Percentiles rank a stretch among this genome's conserved stretches.
phyloP scores from a whole-genome alignment of 2,329 filamentous ascomycete species.

The Fusarium sp. region DNA sequence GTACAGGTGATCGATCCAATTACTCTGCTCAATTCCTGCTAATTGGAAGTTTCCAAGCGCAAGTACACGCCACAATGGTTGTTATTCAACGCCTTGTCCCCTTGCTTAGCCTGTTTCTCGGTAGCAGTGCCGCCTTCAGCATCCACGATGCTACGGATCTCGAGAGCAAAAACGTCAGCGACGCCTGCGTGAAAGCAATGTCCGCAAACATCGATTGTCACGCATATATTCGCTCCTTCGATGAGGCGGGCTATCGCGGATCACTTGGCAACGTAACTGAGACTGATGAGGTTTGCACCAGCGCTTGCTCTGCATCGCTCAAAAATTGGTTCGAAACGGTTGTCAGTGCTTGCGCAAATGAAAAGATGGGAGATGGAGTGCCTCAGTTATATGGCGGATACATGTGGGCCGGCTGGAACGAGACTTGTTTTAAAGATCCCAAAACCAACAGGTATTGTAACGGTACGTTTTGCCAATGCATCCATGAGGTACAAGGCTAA shows the following conservation, averaged over 20 bases:
- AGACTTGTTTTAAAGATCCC: constrained; percentile 34
- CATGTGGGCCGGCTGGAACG: constrained; percentile 35
- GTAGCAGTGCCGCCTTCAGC: too few species aligned
- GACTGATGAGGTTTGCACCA: constrained; percentile 19
- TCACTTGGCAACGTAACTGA: constrained; percentile 1
- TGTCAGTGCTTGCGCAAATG: neutral
- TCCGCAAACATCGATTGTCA: constrained; percentile 2
- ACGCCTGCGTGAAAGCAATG: constrained; percentile 11
- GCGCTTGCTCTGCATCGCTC: constrained; percentile 13
- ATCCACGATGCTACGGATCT: too few species aligned
- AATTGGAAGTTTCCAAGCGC: too few species aligned
- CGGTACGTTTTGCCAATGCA: neutral
- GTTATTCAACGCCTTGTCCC: neutral
- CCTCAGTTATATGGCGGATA: neutral
- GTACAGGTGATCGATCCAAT: too few species aligned
- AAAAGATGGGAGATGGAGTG: constrained; percentile 1
- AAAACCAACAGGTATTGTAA: constrained; percentile 33
- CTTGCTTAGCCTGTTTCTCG: neutral
- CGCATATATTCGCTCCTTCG: too few species aligned
- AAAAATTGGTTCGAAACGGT: constrained; percentile 20
- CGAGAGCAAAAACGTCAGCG: neutral
- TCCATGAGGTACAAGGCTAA: too few species aligned
- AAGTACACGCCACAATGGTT: too few species aligned
- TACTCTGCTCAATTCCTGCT: too few species aligned
- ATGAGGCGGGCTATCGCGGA: too few species aligned